phyloP scores from a whole-genome alignment of 1,139 yeast genomes.

The Suhomyces terraborum region DNA sequence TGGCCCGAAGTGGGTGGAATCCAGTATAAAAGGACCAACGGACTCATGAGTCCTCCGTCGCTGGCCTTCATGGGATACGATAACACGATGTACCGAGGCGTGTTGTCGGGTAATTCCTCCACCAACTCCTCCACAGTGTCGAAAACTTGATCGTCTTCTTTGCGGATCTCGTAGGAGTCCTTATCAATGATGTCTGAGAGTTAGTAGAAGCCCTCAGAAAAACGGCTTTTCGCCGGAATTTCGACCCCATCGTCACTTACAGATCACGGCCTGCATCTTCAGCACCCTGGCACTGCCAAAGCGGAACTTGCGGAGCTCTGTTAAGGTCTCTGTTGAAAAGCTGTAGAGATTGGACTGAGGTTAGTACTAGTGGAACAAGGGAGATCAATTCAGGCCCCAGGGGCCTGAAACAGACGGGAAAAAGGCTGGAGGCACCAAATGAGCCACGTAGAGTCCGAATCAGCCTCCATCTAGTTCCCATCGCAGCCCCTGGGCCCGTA shows the following conservation, averaged over 20 bases:
- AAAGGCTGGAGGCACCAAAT: neutral
- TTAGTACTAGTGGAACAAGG: slow-evolving; percentile 3
- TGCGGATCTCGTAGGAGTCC: slow-evolving; percentile 56
- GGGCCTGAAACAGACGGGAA: neutral
- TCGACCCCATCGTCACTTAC: slow-evolving; percentile 40
- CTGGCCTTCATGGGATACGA: slow-evolving; percentile 71
- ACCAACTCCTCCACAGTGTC: slow-evolving; percentile 57
- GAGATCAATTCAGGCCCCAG: neutral
- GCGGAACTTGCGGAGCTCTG: slow-evolving; percentile 67
- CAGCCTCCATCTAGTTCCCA: neutral
- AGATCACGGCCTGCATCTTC: slow-evolving; percentile 64
- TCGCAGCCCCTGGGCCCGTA: neutral
- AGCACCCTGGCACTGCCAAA: slow-evolving; percentile 68
- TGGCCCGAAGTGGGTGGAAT: slow-evolving; percentile 83
- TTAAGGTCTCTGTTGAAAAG: slow-evolving; percentile 64
- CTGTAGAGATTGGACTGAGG: slow-evolving; percentile 53
- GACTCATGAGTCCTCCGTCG: slow-evolving; percentile 76
- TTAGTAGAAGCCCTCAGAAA: no score
- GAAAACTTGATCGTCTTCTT: slow-evolving; percentile 45
- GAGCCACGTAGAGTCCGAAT: neutral
- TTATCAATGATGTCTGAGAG: slow-evolving; percentile 55
- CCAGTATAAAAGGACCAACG: slow-evolving; percentile 80
- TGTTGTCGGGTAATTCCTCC: slow-evolving; percentile 80
- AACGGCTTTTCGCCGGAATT: no score
- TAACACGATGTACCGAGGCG: slow-evolving; percentile 73